Conservation (phyloP, 768 basidiomycete species). For the Pisolithus microcarpus region DNA sequence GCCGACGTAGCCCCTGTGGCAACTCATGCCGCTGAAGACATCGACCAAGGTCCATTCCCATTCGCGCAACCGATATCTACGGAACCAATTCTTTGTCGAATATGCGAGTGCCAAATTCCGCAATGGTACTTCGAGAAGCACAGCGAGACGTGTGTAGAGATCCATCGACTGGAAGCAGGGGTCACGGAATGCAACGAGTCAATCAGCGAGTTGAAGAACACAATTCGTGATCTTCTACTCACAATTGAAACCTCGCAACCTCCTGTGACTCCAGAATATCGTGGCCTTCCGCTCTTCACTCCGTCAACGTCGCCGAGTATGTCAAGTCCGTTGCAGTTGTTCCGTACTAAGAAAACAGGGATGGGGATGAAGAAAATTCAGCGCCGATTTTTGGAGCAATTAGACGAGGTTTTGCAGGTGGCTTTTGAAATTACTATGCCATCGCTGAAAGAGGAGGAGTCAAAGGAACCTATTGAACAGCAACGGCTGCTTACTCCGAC, state of each 20-base stretch:
- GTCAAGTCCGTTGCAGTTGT: conserved; percentile 69
- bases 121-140: conserved; percentile 99
- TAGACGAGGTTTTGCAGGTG: conserved; percentile 78
- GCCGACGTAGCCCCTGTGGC: conserved; percentile 33
- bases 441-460: conserved; percentile 84
- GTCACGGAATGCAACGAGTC: conserved; percentile 92
- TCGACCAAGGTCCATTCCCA: conserved; percentile 58
- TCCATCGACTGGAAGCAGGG: conserved; percentile 93
- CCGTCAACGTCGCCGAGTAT: conserved; percentile 67
- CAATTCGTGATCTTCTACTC: conserved; percentile 70
- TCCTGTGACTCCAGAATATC: conserved; percentile 67
- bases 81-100: conserved; percentile 86
- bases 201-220: conserved; percentile 77
- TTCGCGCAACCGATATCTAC: conserved; percentile 71
- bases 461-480: conserved; percentile 85
- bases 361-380: conserved; percentile 78
- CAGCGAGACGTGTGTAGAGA: conserved; percentile 97
- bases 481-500: conserved; percentile 84
- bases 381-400: conserved; percentile 72
- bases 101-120: conserved; percentile 93
- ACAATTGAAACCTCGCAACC: conserved; percentile 72
- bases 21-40: conserved; percentile 33
- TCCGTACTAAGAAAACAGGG: conserved; percentile 73
- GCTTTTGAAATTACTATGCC: conserved; percentile 82
- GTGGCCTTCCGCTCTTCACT: conserved; percentile 77